These are phyloP conservation scores for Abrus pulchellus DNA, from an alignment of 306 rosid genomes.

Conservation along the genomic window DNA sequence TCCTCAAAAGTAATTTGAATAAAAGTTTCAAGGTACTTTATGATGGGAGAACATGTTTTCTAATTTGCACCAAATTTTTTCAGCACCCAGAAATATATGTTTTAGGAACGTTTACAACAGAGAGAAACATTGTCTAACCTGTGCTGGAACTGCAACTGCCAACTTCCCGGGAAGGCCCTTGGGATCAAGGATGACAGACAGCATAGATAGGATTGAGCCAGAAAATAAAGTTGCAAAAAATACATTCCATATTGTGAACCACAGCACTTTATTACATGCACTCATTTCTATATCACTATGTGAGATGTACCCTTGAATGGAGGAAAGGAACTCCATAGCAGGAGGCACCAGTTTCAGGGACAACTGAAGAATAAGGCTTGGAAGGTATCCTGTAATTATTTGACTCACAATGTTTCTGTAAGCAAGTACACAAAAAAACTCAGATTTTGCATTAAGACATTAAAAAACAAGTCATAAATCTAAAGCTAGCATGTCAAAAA, in stretches of 20 bases:
- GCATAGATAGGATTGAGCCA: conserved; percentile 71
- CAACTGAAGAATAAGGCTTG: conserved; percentile 88
- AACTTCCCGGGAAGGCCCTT: conserved; percentile 74
- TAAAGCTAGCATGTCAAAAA: conserved; percentile 23
- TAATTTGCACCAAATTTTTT: conserved; percentile 62
- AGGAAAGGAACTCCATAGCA: conserved; percentile 81
- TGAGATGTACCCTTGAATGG: conserved; percentile 92
- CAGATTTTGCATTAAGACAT: conserved; percentile 35
- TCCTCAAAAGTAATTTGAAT: background rate
- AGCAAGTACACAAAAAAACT: conserved; percentile 47
- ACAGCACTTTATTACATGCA: conserved; percentile 85
- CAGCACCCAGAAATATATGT: conserved; percentile 10
- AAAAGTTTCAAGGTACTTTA: conserved; percentile 19
- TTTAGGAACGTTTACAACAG: conserved; percentile 26
- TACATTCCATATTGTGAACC: conserved; percentile 94
- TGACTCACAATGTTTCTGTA: conserved; percentile 80
- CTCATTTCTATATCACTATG: conserved; percentile 82
- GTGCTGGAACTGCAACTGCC: conserved; percentile 87
- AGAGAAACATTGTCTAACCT: conserved; percentile 67
- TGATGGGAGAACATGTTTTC: conserved; percentile 32
- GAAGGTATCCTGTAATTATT: conserved; percentile 94
- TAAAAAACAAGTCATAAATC: conserved; percentile 26
- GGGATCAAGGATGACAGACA: conserved; percentile 73
- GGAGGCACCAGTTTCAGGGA: conserved; percentile 90
- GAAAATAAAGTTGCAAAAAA: conserved; percentile 95